phyloP scores from a whole-genome alignment of 2,329 filamentous ascomycete genomes.

The Colletotrichum noveboracense region DNA sequence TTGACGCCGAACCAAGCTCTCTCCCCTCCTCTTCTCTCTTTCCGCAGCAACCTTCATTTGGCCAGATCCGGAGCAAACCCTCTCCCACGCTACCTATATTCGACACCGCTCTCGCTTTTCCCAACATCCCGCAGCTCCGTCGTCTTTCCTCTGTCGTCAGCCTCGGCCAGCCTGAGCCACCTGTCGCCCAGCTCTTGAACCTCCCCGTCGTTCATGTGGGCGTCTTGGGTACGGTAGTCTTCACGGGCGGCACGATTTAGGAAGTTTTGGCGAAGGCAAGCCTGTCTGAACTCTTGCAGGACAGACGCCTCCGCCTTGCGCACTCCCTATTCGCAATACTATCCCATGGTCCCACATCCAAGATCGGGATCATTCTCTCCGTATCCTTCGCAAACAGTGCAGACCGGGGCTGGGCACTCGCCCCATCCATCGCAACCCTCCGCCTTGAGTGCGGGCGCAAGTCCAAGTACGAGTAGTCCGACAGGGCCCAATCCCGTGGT shows the following conservation, averaged over 20 bases:
- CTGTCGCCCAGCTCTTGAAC: background rate
- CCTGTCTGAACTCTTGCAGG: constrained; percentile 7
- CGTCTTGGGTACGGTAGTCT: background rate
- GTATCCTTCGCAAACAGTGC: constrained; percentile 62
- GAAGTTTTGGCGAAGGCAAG: constrained; percentile 11
- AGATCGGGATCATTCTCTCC: constrained; percentile 70
- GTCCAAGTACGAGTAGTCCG: constrained; percentile 66
- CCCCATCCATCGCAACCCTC: constrained; percentile 62
- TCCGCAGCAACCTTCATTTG: background rate
- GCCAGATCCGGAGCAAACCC: background rate
- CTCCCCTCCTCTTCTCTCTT: background rate
- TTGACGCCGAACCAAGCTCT: constrained; percentile 17
- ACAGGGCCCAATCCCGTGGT: constrained; percentile 73
- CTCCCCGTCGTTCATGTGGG: background rate
- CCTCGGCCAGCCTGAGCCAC: background rate
- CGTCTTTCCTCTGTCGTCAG: background rate
- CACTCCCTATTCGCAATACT: background rate
- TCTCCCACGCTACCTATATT: background rate
- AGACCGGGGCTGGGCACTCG: constrained; percentile 61
- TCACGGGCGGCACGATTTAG: background rate
- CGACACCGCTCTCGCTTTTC: background rate
- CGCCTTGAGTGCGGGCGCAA: constrained; percentile 64
- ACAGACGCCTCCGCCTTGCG: constrained; percentile 18
- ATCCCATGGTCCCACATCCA: constrained; percentile 63
- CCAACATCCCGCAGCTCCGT: background rate